Conservation (phyloP, 495 filamentous ascomycete genomes). For the Aspergillus biplanus region DNA sequence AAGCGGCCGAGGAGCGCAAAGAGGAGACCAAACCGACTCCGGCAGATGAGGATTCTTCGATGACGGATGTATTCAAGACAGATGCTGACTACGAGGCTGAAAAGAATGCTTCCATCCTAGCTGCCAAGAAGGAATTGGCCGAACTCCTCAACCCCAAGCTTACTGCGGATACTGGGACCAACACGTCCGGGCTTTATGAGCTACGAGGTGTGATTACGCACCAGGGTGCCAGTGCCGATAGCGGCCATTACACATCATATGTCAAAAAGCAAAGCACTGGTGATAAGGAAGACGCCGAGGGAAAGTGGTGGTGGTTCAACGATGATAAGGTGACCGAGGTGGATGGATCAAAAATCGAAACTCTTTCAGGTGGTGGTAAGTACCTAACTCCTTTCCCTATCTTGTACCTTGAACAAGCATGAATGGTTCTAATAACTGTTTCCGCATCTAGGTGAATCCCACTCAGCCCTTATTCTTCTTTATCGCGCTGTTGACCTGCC, state of each 20-base stretch:
- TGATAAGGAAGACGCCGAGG: conserved; percentile 78
- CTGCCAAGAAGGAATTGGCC: conserved; percentile 83
- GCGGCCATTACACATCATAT: conserved; percentile 96
- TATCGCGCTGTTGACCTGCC: conserved; percentile 82
- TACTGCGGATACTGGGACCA: conserved; percentile 76
- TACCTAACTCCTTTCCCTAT: conserved; percentile 12
- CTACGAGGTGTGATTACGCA: conserved; percentile 95
- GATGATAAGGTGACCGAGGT: conserved; percentile 97
- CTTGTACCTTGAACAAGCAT: not conserved
- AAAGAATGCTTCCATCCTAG: conserved; percentile 68
- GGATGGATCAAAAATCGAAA: conserved; percentile 85
- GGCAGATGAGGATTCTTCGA: conserved; percentile 69
- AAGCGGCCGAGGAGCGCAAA: conserved; percentile 55
- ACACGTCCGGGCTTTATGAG: conserved; percentile 93
- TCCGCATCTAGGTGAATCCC: conserved; percentile 70
- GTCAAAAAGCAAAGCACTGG: conserved; percentile 83
- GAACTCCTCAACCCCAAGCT: conserved; percentile 72
- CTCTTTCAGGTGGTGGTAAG: conserved; percentile 85
- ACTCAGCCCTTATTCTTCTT: conserved; percentile 90
- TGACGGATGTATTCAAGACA: conserved; percentile 82
- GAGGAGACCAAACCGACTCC: conserved; percentile 40
- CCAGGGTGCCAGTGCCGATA: conserved; percentile 94
- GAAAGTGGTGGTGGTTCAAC: conserved; percentile 99
- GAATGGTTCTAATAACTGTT: conserved; percentile 23
- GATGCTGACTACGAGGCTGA: conserved; percentile 91